Conservation (phyloP, 768 basidiomycete genomes). For the Rhodosporidiobolus odoratus region DNA sequence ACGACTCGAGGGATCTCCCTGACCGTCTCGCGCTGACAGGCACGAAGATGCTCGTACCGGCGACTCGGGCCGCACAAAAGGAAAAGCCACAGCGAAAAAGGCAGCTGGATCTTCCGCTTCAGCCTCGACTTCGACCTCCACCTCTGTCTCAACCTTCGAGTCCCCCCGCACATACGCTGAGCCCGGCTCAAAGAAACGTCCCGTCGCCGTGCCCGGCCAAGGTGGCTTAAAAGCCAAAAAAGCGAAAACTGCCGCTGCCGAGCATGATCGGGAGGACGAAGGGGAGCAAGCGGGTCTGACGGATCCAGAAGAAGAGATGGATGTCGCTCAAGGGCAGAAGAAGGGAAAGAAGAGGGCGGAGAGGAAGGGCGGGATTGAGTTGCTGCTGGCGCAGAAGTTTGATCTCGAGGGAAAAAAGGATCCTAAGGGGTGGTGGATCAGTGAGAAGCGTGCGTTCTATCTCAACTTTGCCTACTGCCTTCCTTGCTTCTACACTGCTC, state of each 20-base stretch:
- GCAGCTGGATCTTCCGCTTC: neutral
- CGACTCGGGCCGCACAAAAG: neutral
- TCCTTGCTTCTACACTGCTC: neutral
- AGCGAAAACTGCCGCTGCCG: neutral
- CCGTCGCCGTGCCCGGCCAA: neutral
- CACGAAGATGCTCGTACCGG: constrained; percentile 12
- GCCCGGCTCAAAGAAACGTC: constrained; percentile 18
- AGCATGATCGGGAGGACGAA: neutral
- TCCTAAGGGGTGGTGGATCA: constrained; percentile 34
- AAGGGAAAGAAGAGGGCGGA: neutral
- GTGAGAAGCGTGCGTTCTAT: constrained; percentile 34
- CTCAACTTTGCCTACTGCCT: too few species aligned
- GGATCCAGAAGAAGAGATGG: neutral
- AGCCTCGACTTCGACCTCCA: neutral
- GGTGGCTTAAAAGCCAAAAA: neutral
- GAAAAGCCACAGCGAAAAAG: neutral
- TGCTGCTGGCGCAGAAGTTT: constrained; percentile 32
- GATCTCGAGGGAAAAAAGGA: constrained; percentile 31
- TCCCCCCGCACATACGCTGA: neutral
- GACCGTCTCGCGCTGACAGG: neutral
- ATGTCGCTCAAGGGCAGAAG: neutral
- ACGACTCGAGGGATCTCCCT: too few species aligned
- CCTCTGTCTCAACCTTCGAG: neutral
- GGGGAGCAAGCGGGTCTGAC: neutral
- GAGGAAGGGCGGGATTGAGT: neutral